Base-by-base conservation (phyloP, 164 flowering plant species). In the Stephania yunnanensis region DNA sequence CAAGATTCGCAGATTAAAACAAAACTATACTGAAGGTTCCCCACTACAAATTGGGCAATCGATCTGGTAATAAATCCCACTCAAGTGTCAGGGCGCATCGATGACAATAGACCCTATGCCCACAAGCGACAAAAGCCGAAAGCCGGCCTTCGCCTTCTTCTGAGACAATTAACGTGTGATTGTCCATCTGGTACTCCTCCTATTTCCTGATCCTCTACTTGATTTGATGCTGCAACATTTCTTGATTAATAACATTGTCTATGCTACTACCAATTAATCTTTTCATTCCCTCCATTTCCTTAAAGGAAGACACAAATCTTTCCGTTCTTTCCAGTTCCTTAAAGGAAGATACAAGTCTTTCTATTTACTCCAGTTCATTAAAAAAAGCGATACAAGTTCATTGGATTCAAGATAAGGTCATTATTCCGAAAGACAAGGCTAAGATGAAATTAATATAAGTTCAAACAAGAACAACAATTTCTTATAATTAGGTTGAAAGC, bases 71-170 rank as follows among this genome's bases (percentile, higher is more conserved):
- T 12, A 71, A 65, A 10, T 92, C 91, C 7, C 89, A 84, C 80
- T 88, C 90, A 45, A 95, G 88, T 9, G 84, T 76, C 10, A 87
- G 46, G 10, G 97, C 93, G 77, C 98, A 95, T 4, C 78, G 75
- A n/a, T 82, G 85, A 78, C 98, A 95, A 72, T 97, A 95, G 20
- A 89, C 98, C 6, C 88, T 77, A 80, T 93, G 99, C 52, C 99
- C 99, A 46, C 99, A 95, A 0, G 99, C 97, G 74, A 87, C 79
- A 64, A 95, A 95, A 7, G 93, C 98, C 25, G 0, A n/a, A n/a
- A 0, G 25, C n/a, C n/a, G n/a, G n/a, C 25, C 88, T 79, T 73
- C 89, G 83, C 78, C 95, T 88, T 74, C 90, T 87, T 83, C 77
- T 83, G 48, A 92, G 80, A 82, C 98, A 95, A 46, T 92, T 80